Evolutionary conservation across 2,329 filamentous ascomycete species (phyloP).

Genomic region (Diplocarpon rosae): DNA sequence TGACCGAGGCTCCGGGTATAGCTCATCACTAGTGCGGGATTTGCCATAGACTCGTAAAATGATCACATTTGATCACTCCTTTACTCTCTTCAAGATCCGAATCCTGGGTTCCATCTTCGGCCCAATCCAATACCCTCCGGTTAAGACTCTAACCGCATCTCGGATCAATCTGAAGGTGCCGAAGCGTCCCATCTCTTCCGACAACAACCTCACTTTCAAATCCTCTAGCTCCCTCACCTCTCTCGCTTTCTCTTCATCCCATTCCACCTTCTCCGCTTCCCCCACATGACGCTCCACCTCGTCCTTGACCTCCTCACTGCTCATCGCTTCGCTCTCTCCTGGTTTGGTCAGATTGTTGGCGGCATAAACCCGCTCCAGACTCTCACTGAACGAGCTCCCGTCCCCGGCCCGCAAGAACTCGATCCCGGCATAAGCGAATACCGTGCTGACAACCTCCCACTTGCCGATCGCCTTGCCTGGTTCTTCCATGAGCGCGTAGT

Average conservation of each 20-base stretch:
- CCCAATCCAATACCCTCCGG: constrained; percentile 54
- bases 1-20: too few species aligned
- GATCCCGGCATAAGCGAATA: constrained; percentile 47
- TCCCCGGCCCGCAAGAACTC: constrained; percentile 43
- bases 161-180: constrained; percentile 22
- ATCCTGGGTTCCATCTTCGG: constrained; percentile 44
- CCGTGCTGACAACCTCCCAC: constrained; percentile 46
- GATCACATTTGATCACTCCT: too few species aligned
- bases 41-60: too few species aligned
- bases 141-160: constrained; percentile 33
- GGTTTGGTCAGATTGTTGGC: constrained; percentile 19
- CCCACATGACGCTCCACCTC: constrained; percentile 5
- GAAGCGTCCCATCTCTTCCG: constrained; percentile 21
- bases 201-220: constrained; percentile 16
- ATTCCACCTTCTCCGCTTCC: constrained; percentile 1
- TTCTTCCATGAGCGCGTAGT: constrained; percentile 50
- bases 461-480: constrained; percentile 35
- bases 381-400: constrained; percentile 15
- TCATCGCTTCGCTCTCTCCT: constrained; percentile 3
- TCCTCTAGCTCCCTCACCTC: constrained; percentile 13
- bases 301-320: constrained; percentile 17
- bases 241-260: constrained; percentile 31
- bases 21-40: too few species aligned
- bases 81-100: constrained; percentile 21
- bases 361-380: constrained; percentile 16